A percentile compares a stretch with the other conserved stretches of the same genome.
These are phyloP conservation scores for Suillus alpinus DNA, from an alignment of 768 basidiomycete genomes.

Conservation along the genomic window DNA sequence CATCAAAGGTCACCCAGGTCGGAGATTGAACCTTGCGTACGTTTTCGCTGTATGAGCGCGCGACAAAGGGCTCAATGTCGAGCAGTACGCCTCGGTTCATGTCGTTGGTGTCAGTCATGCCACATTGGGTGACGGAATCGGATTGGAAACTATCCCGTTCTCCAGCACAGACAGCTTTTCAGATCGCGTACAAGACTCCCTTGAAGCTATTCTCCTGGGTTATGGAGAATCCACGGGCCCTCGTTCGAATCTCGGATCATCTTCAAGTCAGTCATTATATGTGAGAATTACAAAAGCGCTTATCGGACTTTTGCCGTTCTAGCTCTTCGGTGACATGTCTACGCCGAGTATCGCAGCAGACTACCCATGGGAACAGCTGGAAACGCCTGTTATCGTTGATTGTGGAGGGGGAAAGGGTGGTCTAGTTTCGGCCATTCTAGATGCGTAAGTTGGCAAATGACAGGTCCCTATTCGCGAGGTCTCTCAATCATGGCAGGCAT, in stretches of 20 bases:
- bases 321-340: not conserved
- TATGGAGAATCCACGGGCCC: not conserved
- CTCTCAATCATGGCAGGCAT: not conserved
- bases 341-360: conserved; percentile 39
- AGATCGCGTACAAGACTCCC: conserved; percentile 35
- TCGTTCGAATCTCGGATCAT: not conserved
- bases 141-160: conserved; percentile 16
- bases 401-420: conserved; percentile 41
- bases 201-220: not conserved
- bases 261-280: not conserved
- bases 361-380: conserved; percentile 37
- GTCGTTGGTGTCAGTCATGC: conserved; percentile 8
- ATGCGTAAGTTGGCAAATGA: conserved; percentile 22
- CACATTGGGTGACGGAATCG: conserved; percentile 13
- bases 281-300: not conserved
- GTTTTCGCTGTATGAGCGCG: not conserved
- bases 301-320: not conserved
- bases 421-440: conserved; percentile 36
- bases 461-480: not conserved
- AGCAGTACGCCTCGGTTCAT: conserved; percentile 14
- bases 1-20: conserved; percentile 12
- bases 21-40: conserved; percentile 12
- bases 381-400: conserved; percentile 37
- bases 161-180: conserved; percentile 33
- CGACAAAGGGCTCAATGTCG: not conserved